Evolutionary conservation across 306 rosid species (phyloP), one percentile per base, ranked within the genome.

Genomic region (Myrica gale): DNA sequence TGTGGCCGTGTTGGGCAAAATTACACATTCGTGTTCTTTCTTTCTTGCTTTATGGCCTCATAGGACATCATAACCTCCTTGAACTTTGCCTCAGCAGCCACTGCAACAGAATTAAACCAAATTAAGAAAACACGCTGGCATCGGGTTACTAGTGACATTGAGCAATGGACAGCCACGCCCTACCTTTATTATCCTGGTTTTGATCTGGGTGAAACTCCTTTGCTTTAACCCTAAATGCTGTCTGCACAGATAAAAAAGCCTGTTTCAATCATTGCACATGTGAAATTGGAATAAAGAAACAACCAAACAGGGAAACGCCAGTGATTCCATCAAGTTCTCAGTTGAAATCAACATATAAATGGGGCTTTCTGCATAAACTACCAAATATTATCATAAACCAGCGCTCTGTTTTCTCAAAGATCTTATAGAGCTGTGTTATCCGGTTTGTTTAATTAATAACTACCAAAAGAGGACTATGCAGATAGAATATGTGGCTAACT

Each of bases 161-260:
- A 54, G 41, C 11, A 76, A 84, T 13, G 58, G 78, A 47, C 56
- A 45, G 52, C 60, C 73, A 80, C 74, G 13, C 46, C 74, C 72
- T 74, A 90, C 99, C 97, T 87, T 79, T 92, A 81, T 92, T 90
- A 55, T 88, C 78, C 82, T 88, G 99, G 92, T 92, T 96, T 78
- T 92, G 99, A 84, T 96, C 99, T 50, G 99, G 99, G 87, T 96
- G 99, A 73, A 85, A 87, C 82, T 88, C 88, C 88, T 86, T 92
- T 63, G 99, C 99, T 87, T 90, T 96, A 57, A 86, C 75, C 85
- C 96, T 86, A 80, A 90, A 96, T 69, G 99, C 99, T 65, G 93
- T 85, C 99, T 96, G 86, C 87, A 57, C 67, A 48, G 78, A 77
- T 10, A 55, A 75, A 12, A 55, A 60, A 57, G 41, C 71, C 37